Conservation (phyloP, 2,329 filamentous ascomycete genomes). For the Diplodia sapinea region DNA sequence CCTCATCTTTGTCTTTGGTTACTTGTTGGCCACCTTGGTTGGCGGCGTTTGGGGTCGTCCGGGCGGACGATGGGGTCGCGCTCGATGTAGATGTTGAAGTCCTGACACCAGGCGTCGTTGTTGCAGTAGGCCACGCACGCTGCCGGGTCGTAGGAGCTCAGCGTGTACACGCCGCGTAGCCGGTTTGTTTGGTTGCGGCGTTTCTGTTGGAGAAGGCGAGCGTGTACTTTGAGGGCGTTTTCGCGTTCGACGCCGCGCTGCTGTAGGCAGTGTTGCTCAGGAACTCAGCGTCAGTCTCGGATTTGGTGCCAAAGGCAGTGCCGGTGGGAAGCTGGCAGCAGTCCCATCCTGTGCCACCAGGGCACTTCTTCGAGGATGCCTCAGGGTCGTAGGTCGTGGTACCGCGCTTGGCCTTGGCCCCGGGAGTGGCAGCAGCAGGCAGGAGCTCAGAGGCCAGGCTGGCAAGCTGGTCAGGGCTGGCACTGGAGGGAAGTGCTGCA, state of each 20-base stretch:
- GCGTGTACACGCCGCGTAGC: constrained; percentile 32
- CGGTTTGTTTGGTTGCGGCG: constrained; percentile 30
- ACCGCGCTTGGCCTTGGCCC: no score
- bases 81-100: constrained; percentile 38
- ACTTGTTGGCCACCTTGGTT: no score
- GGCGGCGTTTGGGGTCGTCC: constrained; percentile 29
- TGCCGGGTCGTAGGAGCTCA: constrained; percentile 32
- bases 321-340: constrained; percentile 19
- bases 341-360: not conserved
- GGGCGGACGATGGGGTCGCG: constrained; percentile 33
- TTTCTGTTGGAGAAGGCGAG: constrained; percentile 29
- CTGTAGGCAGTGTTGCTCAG: constrained; percentile 1
- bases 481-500: no score
- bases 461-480: no score
- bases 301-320: constrained; percentile 7
- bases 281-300: not conserved
- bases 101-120: constrained; percentile 31
- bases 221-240: constrained; percentile 5
- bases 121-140: constrained; percentile 33
- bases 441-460: no score
- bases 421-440: no score
- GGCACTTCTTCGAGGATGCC: no score
- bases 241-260: not conserved
- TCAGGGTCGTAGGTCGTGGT: no score
- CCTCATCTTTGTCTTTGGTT: no score